A percentile compares a stretch with the other conserved stretches of the same genome.
Conservation (phyloP, 768 basidiomycete species). For the Lentinula sp. region DNA sequence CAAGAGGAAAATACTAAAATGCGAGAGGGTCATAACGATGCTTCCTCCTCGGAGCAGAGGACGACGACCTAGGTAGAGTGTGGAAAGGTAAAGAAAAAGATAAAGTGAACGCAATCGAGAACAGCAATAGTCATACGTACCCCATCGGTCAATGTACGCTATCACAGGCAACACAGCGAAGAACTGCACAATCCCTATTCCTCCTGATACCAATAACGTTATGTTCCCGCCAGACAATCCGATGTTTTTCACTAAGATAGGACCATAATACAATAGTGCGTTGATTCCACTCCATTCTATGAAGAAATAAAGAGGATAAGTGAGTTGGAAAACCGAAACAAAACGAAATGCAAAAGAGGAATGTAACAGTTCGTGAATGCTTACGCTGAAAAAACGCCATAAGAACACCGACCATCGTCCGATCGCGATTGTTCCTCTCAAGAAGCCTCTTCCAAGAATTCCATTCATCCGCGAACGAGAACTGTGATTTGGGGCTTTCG, state of each 20-base stretch:
- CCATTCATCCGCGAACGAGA: constrained; percentile 23
- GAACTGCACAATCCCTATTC: constrained; percentile 75
- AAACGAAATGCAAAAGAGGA: not conserved
- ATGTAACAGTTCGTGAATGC: constrained; percentile 14
- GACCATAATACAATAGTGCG: constrained; percentile 78
- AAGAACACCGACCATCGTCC: constrained; percentile 64
- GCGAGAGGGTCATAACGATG: constrained; percentile 55
- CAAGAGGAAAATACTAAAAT: constrained; percentile 58
- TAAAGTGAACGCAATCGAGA: not conserved
- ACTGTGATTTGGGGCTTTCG: constrained; percentile 10
- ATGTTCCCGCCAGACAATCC: constrained; percentile 56
- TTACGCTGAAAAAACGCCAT: constrained; percentile 83
- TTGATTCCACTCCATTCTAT: constrained; percentile 88
- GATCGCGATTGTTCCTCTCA: constrained; percentile 40
- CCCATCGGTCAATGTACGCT: constrained; percentile 59
- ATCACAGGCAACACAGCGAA: constrained; percentile 73
- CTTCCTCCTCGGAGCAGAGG: constrained; percentile 64
- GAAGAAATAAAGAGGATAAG: not conserved
- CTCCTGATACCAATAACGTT: constrained; percentile 66
- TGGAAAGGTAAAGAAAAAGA: not conserved
- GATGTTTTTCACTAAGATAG: constrained; percentile 58
- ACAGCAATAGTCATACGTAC: constrained; percentile 22
- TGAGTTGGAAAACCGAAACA: constrained; percentile 15
- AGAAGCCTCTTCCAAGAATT: constrained; percentile 55
- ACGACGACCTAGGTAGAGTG: constrained; percentile 39